phyloP scores from a whole-genome alignment of 768 basidiomycete species.

The Tephrocybe sp. region DNA sequence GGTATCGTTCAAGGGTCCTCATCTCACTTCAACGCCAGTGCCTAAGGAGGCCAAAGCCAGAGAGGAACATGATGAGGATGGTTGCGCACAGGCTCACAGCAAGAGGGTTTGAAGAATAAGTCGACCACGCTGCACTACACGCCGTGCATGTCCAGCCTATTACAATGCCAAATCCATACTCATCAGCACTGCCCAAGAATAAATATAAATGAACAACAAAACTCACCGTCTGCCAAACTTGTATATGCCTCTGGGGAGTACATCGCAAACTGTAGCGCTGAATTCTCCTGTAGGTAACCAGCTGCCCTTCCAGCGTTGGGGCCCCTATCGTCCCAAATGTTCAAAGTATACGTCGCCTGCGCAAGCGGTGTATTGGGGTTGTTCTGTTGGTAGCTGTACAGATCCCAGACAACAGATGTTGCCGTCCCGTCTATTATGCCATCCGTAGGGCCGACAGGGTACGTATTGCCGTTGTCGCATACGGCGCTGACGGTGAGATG shows the following conservation, averaged over 20 bases:
- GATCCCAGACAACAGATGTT: slow-evolving; percentile 77
- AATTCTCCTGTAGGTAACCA: slow-evolving; percentile 71
- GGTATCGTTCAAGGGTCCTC: too few relatives aligned
- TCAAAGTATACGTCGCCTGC: slow-evolving; percentile 73
- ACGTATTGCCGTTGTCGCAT: slow-evolving; percentile 87
- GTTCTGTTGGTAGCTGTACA: slow-evolving; percentile 69
- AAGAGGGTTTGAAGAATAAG: slow-evolving; percentile 47
- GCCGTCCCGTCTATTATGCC: slow-evolving; percentile 71
- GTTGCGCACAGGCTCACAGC: slow-evolving; percentile 55
- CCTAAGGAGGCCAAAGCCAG: slow-evolving; percentile 61
- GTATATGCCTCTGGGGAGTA: slow-evolving; percentile 80
- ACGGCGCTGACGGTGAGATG: slow-evolving; percentile 79
- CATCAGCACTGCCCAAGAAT: neutral
- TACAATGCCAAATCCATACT: neutral
- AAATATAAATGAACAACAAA: neutral
- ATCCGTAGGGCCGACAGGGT: slow-evolving; percentile 79
- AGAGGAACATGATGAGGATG: slow-evolving; percentile 62
- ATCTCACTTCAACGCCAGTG: slow-evolving; percentile 17
- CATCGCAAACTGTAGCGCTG: slow-evolving; percentile 75
- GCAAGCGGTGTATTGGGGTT: slow-evolving; percentile 67
- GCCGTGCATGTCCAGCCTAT: slow-evolving; percentile 58
- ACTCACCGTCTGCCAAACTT: slow-evolving; percentile 52
- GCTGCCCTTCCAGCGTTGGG: slow-evolving; percentile 54
- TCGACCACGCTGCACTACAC: slow-evolving; percentile 42
- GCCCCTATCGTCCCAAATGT: slow-evolving; percentile 83